Base-by-base conservation (phyloP, 192 early-diverging fungal genomes). In the Obelidium mucronatum region DNA sequence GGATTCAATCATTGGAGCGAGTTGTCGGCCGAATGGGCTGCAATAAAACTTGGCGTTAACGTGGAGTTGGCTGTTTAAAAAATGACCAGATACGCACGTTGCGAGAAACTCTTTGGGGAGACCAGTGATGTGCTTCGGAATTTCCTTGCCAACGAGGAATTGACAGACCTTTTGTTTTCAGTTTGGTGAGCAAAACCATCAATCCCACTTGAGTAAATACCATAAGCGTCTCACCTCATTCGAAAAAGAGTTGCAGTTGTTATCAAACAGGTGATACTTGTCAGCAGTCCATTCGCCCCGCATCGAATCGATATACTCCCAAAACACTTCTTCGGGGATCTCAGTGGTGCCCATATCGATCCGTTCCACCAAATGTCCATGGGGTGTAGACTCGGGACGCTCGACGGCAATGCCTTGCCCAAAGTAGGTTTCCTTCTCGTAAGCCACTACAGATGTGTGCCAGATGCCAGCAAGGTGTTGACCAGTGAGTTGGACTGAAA, bases 251-350 rank as follows among this genome's bases (percentile, higher is more conserved):
- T 79, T 97, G 87, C 95, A 97, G 80, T 97, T 97, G 79, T 93
- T 92, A 69, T 96, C 90, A 31, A 96, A 83, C 36, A 96, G 74
- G 82, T 95, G 93, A 76, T 96, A 96, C 53, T 90, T 89, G 35
- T 92, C 92, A 1, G 92, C 87, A 42, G 82, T 86, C 84, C 84
- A 88, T 1, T 54, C 17, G 24, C 53, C 30, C 52, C 75, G 73
- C 80, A 95, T 77, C 22, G 81, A 85, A 44, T 93, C 84, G 36
- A 96, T 80, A 63, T 91, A 93, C 71, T 93, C 92, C 64, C 78
- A 67, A 64, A 79, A 87, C 3, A 94, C 86, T 8, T 93, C 91
- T 58, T 85, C 66, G 31, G 93, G 91, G 15, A 95, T 85, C 62
- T 87, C 79, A 1, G 94, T 97, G 40, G 82, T 80, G 30, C 95